Evolutionary conservation across 495 filamentous ascomycete genomes (phyloP).

Genomic region (Lichenothelia convexa): DNA sequence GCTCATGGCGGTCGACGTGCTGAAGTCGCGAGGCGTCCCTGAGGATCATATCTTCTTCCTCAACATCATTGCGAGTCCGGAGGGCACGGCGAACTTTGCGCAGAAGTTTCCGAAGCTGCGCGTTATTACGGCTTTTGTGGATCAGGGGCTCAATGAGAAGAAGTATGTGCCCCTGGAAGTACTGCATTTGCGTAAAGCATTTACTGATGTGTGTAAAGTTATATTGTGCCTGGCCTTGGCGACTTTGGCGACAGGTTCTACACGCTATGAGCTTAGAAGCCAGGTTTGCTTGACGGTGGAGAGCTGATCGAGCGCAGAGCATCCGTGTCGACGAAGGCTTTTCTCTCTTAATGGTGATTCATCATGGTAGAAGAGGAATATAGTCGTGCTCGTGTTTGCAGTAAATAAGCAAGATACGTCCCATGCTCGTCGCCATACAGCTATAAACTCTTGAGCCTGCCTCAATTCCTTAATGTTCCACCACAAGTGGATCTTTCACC

Average conservation of each 20-base stretch:
- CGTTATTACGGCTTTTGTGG: constrained; percentile 92
- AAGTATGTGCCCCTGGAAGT: constrained; percentile 68
- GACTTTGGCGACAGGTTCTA: constrained; percentile 97
- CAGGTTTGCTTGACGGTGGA: too few relatives aligned
- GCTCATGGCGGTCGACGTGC: constrained; percentile 85
- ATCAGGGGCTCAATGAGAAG: constrained; percentile 87
- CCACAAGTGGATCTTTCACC: too few relatives aligned
- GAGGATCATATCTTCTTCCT: constrained; percentile 91
- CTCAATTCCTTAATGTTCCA: too few relatives aligned
- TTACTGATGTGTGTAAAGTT: constrained; percentile 35
- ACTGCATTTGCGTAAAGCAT: constrained; percentile 15
- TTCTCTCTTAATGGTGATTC: too few relatives aligned
- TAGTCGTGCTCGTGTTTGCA: too few relatives aligned
- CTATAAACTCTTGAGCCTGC: too few relatives aligned
- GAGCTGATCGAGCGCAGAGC: too few relatives aligned
- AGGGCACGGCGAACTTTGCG: constrained; percentile 79
- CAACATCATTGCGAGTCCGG: constrained; percentile 87
- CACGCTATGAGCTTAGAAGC: constrained; percentile 43
- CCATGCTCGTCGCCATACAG: too few relatives aligned
- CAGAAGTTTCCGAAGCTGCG: constrained; percentile 79
- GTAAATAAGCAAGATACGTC: too few relatives aligned
- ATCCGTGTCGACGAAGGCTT: neutral
- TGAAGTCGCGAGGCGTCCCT: constrained; percentile 75
- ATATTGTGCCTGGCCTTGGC: constrained; percentile 87
- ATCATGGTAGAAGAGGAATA: too few relatives aligned